phyloP scores from a whole-genome alignment of 352 stramenopile species.

The Phytopythium montanum region DNA sequence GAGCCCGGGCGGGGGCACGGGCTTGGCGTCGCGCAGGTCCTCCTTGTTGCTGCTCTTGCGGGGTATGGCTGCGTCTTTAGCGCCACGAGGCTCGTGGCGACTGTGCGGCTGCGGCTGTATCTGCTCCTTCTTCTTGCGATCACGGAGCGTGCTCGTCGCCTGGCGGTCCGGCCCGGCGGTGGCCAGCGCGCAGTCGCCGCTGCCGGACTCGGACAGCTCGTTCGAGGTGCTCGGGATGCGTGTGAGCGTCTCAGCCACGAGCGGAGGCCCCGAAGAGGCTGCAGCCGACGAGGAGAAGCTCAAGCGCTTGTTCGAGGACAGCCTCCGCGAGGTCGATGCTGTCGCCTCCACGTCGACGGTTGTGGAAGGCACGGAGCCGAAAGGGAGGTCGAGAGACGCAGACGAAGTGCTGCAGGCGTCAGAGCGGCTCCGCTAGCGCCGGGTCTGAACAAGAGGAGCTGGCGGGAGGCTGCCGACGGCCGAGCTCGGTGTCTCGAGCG shows the following conservation, averaged over 20 bases:
- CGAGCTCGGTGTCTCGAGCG: neutral
- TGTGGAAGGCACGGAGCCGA: neutral
- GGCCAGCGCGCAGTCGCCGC: constrained; percentile 11
- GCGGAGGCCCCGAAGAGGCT: constrained; percentile 13
- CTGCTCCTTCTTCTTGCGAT: constrained; percentile 23
- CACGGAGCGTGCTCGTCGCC: constrained; percentile 18
- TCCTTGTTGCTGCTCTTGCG: constrained; percentile 35
- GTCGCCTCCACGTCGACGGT: constrained; percentile 4
- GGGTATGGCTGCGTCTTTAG: constrained; percentile 13
- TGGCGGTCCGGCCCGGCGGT: constrained; percentile 3
- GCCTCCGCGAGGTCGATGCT: constrained; percentile 16
- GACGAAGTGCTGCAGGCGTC: neutral
- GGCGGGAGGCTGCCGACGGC: neutral
- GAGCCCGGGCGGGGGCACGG: constrained; percentile 14
- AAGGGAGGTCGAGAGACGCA: too few species aligned
- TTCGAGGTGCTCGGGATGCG: constrained; percentile 19
- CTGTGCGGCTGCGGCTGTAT: too few species aligned
- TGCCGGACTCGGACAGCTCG: constrained; percentile 18
- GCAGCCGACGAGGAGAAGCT: constrained; percentile 14
- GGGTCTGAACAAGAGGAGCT: neutral
- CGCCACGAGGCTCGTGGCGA: constrained; percentile 19
- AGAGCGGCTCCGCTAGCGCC: too few species aligned
- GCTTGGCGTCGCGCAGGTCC: constrained; percentile 28
- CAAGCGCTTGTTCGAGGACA: constrained; percentile 14
- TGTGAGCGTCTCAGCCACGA: constrained; percentile 9